A percentile compares a stretch with the other conserved stretches of the same genome.
Conservation (phyloP, 495 filamentous ascomycete species). For the Copromyces sp. region DNA sequence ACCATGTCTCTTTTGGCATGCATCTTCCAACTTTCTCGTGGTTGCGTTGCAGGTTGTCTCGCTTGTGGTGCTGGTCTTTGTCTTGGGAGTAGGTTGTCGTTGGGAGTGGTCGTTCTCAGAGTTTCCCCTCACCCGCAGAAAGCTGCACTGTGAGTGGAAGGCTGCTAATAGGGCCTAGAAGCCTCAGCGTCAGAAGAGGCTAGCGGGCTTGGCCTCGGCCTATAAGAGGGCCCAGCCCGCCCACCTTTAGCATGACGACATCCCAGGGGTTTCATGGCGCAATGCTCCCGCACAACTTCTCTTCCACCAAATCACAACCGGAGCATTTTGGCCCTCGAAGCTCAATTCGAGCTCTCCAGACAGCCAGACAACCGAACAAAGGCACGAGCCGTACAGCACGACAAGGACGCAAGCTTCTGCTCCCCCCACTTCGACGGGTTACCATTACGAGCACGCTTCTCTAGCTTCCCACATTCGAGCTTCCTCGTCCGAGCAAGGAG, state of each 20-base stretch:
- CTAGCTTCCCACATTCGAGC: background rate
- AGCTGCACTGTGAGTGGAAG: constrained; percentile 1
- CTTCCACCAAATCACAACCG: background rate
- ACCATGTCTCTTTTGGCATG: background rate
- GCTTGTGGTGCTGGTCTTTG: background rate
- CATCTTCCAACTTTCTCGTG: background rate
- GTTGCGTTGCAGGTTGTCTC: background rate
- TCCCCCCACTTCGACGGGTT: background rate
- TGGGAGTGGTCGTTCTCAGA: background rate
- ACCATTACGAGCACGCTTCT: background rate
- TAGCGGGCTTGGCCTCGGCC: background rate
- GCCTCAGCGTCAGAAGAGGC: background rate
- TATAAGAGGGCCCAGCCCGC: constrained; percentile 1
- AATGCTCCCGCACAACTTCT: background rate
- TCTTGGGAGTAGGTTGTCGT: background rate
- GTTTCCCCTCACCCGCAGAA: background rate
- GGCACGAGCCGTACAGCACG: background rate
- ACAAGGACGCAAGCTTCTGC: background rate
- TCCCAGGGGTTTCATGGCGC: constrained; percentile 3
- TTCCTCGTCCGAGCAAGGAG: background rate
- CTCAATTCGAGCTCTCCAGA: background rate
- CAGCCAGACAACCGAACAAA: background rate
- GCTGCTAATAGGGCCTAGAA: background rate
- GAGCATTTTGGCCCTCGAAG: background rate
- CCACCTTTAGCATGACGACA: constrained; percentile 6